Evolutionary conservation across 2,329 filamentous ascomycete species (phyloP), one percentile per base, ranked within the genome.

Genomic region (Aspergillus eucalypticola): DNA sequence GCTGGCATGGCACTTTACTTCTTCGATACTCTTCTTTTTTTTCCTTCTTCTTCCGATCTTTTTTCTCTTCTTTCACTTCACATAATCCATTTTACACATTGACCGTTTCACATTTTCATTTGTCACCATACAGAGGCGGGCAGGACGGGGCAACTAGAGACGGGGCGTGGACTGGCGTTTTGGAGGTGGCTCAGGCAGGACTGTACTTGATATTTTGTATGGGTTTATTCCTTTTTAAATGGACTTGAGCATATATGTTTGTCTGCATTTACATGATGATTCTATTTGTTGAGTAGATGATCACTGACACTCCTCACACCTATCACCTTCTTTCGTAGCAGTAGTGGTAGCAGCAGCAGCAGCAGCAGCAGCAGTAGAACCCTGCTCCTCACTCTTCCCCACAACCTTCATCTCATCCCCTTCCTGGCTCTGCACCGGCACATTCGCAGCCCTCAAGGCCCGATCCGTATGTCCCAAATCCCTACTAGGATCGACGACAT

Each of bases 381-480:
- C 59, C 17, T 54, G 32, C 17, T 13, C 25, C 35, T 41, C 25
- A 49, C 61, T 56, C 52, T 58, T 76, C 76, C 15, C 76, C 74
- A 60, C 80, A 58, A 82, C 78, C 46, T 69, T 70, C 25, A 27
- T 27, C 60, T 69, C 13, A 35, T 15, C 48, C 51, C 11, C 32
- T 13, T 59, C 19, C 8, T 10, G 19, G 8, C 48, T 25, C 41
- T 46, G 46, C n/a, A n/a, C 35, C 10, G 48, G 19, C 19, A 56
- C 51, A 52, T 42, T 50, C 32, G 56, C 21, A 50, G 58, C 60
- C 46, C 35, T 73, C 64, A 79, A 66, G 1, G 77, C 77, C 57
- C 86, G 81, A 74, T 93, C 90, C 23, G 92, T 88, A 77, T 98
- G 94, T 0, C 94, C 94, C 56, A 97, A 79, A 71, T 94, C 85